These are phyloP conservation scores for Graphilbum ipis-grandicollis DNA, from an alignment of 2,329 filamentous ascomycete species.

Conservation along the genomic window DNA sequence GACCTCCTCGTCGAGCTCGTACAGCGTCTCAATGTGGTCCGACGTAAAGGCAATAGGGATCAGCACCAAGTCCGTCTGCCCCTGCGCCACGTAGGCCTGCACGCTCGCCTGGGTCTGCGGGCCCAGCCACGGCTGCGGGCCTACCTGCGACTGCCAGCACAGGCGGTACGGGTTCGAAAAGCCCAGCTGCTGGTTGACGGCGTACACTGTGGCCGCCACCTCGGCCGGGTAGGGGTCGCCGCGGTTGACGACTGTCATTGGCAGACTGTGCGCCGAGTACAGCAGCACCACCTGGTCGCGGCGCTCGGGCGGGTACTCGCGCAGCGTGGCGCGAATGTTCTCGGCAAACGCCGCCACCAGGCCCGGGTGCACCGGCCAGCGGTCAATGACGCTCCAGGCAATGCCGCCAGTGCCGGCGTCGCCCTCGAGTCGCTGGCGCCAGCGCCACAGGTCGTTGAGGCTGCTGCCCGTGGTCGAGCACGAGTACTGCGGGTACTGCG, in stretches of 20 bases:
- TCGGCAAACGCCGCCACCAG: conserved; percentile 82
- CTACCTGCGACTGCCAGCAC: conserved; percentile 97
- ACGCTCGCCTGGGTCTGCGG: conserved; percentile 85
- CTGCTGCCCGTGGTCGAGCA: conserved; percentile 95
- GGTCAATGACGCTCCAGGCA: conserved; percentile 92
- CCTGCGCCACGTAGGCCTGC: conserved; percentile 74
- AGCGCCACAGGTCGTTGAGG: conserved; percentile 95
- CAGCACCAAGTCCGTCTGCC: conserved; percentile 76
- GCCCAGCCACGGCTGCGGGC: conserved; percentile 85
- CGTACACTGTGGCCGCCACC: conserved; percentile 87
- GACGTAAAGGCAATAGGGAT: conserved; percentile 96
- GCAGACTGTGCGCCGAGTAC: conserved; percentile 89
- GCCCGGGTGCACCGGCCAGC: conserved; percentile 86
- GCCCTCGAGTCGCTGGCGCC: conserved; percentile 76
- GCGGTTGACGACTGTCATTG: conserved; percentile 94
- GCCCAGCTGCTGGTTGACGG: conserved; percentile 82
- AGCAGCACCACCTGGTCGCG: conserved; percentile 69
- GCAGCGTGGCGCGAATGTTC: conserved; percentile 75
- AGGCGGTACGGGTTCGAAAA: conserved; percentile 85
- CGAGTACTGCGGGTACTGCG: conserved; percentile 95
- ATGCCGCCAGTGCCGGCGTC: conserved; percentile 37
- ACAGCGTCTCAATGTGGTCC: conserved; percentile 97
- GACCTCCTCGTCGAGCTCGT: conserved; percentile 84
- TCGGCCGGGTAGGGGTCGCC: conserved; percentile 91
- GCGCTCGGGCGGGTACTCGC: conserved; percentile 67